Conservation (phyloP, 345 rosid species). For the Cardamine chenopodiifolia region DNA sequence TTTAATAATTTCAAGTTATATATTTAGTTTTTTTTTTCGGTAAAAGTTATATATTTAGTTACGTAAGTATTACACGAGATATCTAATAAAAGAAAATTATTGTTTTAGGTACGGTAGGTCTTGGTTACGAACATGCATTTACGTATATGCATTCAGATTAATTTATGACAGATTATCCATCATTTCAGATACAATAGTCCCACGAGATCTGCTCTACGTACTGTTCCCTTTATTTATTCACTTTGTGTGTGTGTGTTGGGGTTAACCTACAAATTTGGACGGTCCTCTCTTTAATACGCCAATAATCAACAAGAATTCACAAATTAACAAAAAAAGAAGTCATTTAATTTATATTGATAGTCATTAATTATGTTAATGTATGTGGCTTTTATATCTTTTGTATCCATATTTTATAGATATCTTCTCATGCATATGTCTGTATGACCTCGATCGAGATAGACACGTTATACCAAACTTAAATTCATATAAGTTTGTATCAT, state of each 20-base stretch:
- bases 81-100: constrained; percentile 11
- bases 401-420: constrained; percentile 13
- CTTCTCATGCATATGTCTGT: constrained; percentile 23
- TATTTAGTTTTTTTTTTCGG: no score
- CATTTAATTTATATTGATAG: background rate
- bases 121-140: constrained; percentile 6
- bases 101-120: constrained; percentile 20
- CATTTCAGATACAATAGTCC: constrained; percentile 21
- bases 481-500: constrained; percentile 12
- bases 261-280: constrained; percentile 6
- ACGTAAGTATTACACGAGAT: background rate
- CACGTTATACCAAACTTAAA: constrained; percentile 4
- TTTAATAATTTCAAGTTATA: background rate
- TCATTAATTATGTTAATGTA: background rate
- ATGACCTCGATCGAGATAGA: background rate
- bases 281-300: constrained; percentile 12
- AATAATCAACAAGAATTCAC: constrained; percentile 11
- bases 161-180: constrained; percentile 35
- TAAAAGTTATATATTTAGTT: no score
- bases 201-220: constrained; percentile 15
- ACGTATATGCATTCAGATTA: background rate
- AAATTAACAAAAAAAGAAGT: constrained; percentile 9
- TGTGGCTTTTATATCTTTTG: constrained; percentile 10
- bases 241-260: constrained; percentile 12
- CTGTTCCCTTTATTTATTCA: constrained; percentile 21